Evolutionary conservation across 768 basidiomycete genomes (phyloP).

Genomic region (Mycena indigotica): DNA sequence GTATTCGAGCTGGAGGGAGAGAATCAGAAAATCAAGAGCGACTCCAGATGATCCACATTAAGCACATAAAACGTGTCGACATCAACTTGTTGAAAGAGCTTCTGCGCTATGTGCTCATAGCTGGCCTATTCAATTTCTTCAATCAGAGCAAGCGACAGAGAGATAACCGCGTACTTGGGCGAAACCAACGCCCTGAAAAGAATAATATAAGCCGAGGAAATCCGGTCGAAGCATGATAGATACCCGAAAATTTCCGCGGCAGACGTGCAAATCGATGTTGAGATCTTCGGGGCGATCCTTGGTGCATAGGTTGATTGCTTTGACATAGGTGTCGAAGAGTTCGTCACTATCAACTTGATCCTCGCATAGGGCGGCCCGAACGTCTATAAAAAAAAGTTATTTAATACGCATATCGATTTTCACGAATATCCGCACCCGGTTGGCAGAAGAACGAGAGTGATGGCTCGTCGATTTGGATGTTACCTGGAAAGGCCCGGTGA

Average conservation of each 20-base stretch:
- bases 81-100: neutral
- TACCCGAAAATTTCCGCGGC: neutral
- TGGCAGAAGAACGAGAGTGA: neutral
- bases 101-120: neutral
- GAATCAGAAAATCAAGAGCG: neutral
- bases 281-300: neutral
- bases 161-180: too few relatives aligned
- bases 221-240: neutral
- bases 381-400: constrained; percentile 42
- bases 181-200: neutral
- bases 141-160: neutral
- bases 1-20: neutral
- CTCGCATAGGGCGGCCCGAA: constrained; percentile 59
- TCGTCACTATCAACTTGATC: constrained; percentile 42
- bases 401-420: neutral
- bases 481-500: neutral
- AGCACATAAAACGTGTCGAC: neutral
- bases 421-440: neutral
- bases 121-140: neutral
- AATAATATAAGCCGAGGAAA: neutral
- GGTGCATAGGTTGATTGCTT: neutral
- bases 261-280: neutral
- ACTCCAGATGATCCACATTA: constrained; percentile 16
- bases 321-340: neutral
- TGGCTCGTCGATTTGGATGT: neutral